Base-by-base conservation (phyloP, 1,139 yeast species). In the Diutina neorugosa region DNA sequence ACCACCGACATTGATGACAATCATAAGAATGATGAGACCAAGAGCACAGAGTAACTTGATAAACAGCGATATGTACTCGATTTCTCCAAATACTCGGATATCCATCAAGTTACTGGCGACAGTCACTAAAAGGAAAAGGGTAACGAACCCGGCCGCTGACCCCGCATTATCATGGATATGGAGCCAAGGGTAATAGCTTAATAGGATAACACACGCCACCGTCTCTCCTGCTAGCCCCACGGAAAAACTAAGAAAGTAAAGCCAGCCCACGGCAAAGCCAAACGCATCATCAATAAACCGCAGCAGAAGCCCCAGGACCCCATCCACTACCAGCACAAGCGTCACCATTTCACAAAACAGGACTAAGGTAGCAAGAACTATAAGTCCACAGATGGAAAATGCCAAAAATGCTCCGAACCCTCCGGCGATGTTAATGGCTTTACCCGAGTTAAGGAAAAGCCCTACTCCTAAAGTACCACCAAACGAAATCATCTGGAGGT, bases 381-480 rank as follows among this genome's bases (percentile, higher is more conserved):
- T 73, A 0, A 80, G 62, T 0, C 94, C 94, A 44, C 88, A 78
- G 11, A 87, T 67, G 0, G 76, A 56, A 62, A 82, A 88, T 1
- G 96, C 95, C 2, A 89, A 62, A 9, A 87, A 65, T 2, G 90
- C 79, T 0, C 96, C 96, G 54, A 88, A 69, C 0, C 96, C 96
- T 2, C 96, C 96, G 2, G 91, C 85, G 19, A 82, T 81, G 27
- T 84, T 76, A 53, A 89, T 74, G 0, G 90, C 86, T 59, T 84
- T 84, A 1, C 96, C 95, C n/a, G 87, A 77, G 52, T 86, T 84
- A 47, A 86, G 69, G 58, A 86, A 76, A 18, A 87, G 66, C 0
- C 96, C 95, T n/a, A 87, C 91, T 1, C 96, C 96, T 4, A 87
- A 68, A 0, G 93, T 85, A 0, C 93, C 94, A 2, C 94, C 93